These are phyloP conservation scores for Urostyla sp. DNA, from an alignment of 73 alveolate species.

Conservation along the genomic window DNA sequence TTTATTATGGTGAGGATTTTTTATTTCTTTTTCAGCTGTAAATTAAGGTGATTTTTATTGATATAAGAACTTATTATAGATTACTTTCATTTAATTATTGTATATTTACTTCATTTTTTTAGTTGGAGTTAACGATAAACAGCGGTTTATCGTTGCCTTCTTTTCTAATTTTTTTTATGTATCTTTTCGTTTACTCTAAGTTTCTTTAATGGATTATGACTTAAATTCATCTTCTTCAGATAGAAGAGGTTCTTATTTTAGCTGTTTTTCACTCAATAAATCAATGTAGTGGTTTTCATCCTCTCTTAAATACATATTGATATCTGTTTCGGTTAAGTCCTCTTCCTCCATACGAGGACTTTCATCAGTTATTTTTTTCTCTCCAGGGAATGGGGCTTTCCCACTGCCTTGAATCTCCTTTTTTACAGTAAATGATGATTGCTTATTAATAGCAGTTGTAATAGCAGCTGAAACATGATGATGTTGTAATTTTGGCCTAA, in stretches of 20 bases:
- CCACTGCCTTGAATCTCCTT: neutral
- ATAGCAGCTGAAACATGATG: neutral
- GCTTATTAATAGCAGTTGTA: too few relatives aligned
- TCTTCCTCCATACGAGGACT: neutral
- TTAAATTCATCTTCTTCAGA: too few relatives aligned
- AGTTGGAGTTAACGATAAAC: conserved; percentile 30
- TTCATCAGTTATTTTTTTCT: neutral
- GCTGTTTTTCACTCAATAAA: too few relatives aligned
- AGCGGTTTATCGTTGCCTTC: neutral
- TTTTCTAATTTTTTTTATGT: too few relatives aligned
- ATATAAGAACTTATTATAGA: conserved; percentile 1
- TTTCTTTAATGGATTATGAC: too few relatives aligned
- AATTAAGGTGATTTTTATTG: too few relatives aligned
- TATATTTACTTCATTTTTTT: neutral
- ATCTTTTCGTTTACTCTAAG: too few relatives aligned
- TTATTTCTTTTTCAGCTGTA: too few relatives aligned
- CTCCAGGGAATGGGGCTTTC: neutral
- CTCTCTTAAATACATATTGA: neutral
- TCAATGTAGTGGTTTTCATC: too few relatives aligned
- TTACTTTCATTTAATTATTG: conserved; percentile 1
- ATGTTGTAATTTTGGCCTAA: neutral
- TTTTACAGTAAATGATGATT: too few relatives aligned
- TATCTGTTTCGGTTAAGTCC: neutral
- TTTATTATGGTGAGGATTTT: too few relatives aligned
- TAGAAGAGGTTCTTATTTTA: too few relatives aligned